phyloP scores from a whole-genome alignment of 1,284 basidiomycete species.

The Chondrostereum purpureum region DNA sequence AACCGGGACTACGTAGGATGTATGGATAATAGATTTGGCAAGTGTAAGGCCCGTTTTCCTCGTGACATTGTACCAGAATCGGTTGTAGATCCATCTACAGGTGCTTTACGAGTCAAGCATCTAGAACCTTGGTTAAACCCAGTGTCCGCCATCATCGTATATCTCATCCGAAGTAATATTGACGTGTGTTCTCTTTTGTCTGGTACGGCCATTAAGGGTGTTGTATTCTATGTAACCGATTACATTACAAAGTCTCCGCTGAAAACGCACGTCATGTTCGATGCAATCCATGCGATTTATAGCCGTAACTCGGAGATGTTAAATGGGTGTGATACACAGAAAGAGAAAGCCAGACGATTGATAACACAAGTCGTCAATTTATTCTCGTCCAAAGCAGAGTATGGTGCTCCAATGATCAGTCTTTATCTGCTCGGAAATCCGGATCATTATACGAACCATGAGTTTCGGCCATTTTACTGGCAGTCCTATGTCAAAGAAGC shows the following conservation, averaged over 20 bases:
- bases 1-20: too few species aligned
- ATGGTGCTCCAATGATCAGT: too few species aligned
- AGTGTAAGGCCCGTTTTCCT: slow-evolving; percentile 26
- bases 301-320: slow-evolving; percentile 5
- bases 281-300: slow-evolving; percentile 8
- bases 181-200: background rate
- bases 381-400: too few species aligned
- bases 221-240: slow-evolving; percentile 10
- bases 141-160: background rate
- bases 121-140: slow-evolving; percentile 1
- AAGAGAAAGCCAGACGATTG: too few species aligned
- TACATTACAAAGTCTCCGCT: slow-evolving; percentile 9
- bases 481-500: slow-evolving; percentile 17
- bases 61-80: slow-evolving; percentile 15
- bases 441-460: slow-evolving; percentile 23
- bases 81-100: slow-evolving; percentile 17
- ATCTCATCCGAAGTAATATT: background rate
- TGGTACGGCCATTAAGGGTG: slow-evolving; percentile 9
- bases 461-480: slow-evolving; percentile 23
- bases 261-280: slow-evolving; percentile 10
- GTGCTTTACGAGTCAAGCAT: slow-evolving; percentile 20
- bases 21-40: too few species aligned
- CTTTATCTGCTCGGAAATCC: too few species aligned
- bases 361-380: too few species aligned
- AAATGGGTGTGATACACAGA: slow-evolving; percentile 2